Evolutionary conservation across 2,329 filamentous ascomycete species (phyloP), one percentile per base, ranked within the genome.

Genomic region (Trichocomaceae sp.): DNA sequence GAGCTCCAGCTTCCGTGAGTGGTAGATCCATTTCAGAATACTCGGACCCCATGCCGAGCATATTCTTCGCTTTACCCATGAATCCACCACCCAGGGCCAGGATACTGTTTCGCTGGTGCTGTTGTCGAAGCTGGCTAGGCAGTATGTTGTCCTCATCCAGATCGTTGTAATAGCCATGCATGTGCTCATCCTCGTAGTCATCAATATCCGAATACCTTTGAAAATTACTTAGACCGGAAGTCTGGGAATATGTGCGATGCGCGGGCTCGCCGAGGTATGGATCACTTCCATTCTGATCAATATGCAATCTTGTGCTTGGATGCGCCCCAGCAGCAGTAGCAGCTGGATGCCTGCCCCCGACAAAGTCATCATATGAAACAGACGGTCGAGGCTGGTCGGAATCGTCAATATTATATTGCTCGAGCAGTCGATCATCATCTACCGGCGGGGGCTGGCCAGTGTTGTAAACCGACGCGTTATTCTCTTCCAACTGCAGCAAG

Each of bases 11-110:
- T 69, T 97, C 90, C 5, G 92, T 97, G 71, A 99, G 78, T 13
- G 93, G 93, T 53, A 99, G 78, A 69, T 99, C 92, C 93, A 99
- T 99, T 74, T 97, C 93, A 33, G 92, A 96, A 72, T 99, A 97
- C 59, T 86, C 82, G 20, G 81, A 79, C 9, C 83, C 86, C 84
- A 96, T 90, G 52, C 93, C 92, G 58, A 99, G 76, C 79, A 87
- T 90, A 69, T 87, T 91, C 77, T 95, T 97, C 42, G 92, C 87
- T 66, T 82, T 85, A 45, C 91, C 93, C 65, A 96, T 77, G 58
- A 97, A 75, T 17, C 92, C 91, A 58, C 92, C 91, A 58, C 92
- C 91, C 65, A 97, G 74, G 62, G 85, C 83, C 65, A 97, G 74
- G 51, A 96, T 87, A 72, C 91, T 97, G 69, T 95, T 96, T 63